phyloP scores from a whole-genome alignment of 2,329 filamentous ascomycete genomes.

The Talaromyces sp. region DNA sequence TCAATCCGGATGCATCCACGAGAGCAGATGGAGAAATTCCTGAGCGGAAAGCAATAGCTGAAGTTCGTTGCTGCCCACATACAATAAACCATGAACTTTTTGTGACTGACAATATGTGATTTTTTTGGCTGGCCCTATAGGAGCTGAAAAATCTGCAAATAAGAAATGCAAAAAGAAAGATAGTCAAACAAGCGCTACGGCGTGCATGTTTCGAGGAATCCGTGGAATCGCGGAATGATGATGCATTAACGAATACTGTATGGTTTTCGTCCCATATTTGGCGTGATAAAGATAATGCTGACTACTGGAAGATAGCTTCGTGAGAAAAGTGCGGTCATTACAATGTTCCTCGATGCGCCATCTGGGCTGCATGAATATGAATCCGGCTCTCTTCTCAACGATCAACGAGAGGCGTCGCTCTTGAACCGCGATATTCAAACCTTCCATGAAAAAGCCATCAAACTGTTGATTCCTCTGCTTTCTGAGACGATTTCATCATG shows the following conservation, averaged over 20 bases:
- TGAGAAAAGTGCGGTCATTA: constrained; percentile 32
- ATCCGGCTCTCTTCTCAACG: background rate
- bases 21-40: constrained; percentile 27
- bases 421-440: constrained; percentile 31
- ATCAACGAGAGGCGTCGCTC: constrained; percentile 18
- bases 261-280: background rate
- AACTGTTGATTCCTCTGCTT: constrained; percentile 22
- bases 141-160: constrained; percentile 32
- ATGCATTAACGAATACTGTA: constrained; percentile 1
- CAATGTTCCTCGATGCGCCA: constrained; percentile 34
- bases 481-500: constrained; percentile 24
- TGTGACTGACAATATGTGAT: background rate
- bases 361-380: constrained; percentile 15
- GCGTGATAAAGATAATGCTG: constrained; percentile 15
- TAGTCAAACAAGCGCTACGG: constrained; percentile 29
- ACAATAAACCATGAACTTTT: background rate
- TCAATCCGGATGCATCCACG: constrained; percentile 40
- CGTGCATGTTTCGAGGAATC: constrained; percentile 18
- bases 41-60: constrained; percentile 25
- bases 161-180: constrained; percentile 29
- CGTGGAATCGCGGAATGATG: background rate
- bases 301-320: constrained; percentile 25
- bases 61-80: constrained; percentile 27
- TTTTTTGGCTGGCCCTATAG: constrained; percentile 19
- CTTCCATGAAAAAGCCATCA: constrained; percentile 30